Conservation (phyloP, 2,329 filamentous ascomycete species). For the Curvularia spicifera region DNA sequence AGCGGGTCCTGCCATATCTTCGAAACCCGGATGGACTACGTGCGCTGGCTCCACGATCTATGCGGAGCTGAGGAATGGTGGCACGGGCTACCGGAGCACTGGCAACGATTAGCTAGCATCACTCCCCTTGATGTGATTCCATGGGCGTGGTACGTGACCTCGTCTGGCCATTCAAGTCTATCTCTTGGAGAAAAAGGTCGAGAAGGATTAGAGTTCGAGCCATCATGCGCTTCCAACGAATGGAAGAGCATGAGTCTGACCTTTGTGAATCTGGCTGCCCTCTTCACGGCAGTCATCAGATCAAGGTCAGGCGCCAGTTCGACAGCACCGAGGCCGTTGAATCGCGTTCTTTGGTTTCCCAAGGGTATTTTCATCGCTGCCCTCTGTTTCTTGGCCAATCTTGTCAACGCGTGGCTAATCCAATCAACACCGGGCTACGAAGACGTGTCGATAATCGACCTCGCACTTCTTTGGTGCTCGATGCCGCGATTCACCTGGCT, state of each 20-base stretch:
- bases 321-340: not conserved
- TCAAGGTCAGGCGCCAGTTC: constrained; percentile 5
- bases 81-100: constrained; percentile 42
- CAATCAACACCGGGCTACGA: constrained; percentile 31
- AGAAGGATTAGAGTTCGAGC: not conserved
- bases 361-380: constrained; percentile 28
- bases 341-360: constrained; percentile 22
- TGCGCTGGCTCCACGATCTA: constrained; percentile 41
- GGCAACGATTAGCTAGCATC: constrained; percentile 32
- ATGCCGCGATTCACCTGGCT: constrained; percentile 41
- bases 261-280: constrained; percentile 28
- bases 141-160: constrained; percentile 40
- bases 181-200: not conserved
- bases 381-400: constrained; percentile 32
- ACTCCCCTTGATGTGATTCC: constrained; percentile 40
- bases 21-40: constrained; percentile 41
- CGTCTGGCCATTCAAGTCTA: constrained; percentile 13
- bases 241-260: constrained; percentile 34
- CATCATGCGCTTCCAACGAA: constrained; percentile 29
- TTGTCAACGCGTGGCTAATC: constrained; percentile 31
- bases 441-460: constrained; percentile 26
- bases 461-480: constrained; percentile 44
- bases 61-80: constrained; percentile 40
- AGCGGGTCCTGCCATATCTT: constrained; percentile 39
- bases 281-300: constrained; percentile 24